Evolutionary conservation across 371 early-diverging fungal genomes (phyloP).

Genomic region (Nosema granulosis): DNA sequence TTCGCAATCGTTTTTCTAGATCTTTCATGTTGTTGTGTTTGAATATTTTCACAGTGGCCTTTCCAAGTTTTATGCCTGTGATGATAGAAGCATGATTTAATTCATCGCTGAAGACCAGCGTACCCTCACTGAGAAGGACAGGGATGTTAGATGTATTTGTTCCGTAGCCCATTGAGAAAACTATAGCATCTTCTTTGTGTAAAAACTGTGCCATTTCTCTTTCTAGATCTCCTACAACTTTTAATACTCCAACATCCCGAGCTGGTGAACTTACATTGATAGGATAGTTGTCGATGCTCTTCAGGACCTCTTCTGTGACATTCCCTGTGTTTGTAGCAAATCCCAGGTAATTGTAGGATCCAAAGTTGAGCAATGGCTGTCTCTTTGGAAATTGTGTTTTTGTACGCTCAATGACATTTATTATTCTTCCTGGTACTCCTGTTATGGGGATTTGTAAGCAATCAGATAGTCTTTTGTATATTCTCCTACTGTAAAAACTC

Average conservation of each 20-base stretch:
- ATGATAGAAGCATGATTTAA: conserved; percentile 92
- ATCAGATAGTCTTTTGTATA: conserved; percentile 88
- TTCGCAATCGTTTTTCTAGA: conserved; percentile 78
- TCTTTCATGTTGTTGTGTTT: conserved; percentile 81
- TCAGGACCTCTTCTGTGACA: conserved; percentile 82
- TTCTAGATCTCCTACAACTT: conserved; percentile 77
- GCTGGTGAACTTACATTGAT: conserved; percentile 69
- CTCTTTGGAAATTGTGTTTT: conserved; percentile 77
- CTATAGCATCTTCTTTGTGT: conserved; percentile 82
- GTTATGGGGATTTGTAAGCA: conserved; percentile 91
- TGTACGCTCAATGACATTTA: conserved; percentile 77
- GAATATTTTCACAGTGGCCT: conserved; percentile 85
- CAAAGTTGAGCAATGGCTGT: conserved; percentile 84
- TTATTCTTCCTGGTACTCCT: conserved; percentile 82
- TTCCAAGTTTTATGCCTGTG: conserved; percentile 85
- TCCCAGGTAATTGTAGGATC: conserved; percentile 97
- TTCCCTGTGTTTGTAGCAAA: conserved; percentile 83
- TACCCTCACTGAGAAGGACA: conserved; percentile 78
- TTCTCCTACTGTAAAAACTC: conserved; percentile 85
- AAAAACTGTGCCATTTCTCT: conserved; percentile 84
- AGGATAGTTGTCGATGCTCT: conserved; percentile 67
- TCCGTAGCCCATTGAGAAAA: conserved; percentile 95
- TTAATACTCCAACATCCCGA: conserved; percentile 69
- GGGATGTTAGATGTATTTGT: conserved; percentile 95
- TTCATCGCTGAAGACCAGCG: conserved; percentile 89